Conservation (phyloP, 257 asterid species). For the Nicotiana tabacum region DNA sequence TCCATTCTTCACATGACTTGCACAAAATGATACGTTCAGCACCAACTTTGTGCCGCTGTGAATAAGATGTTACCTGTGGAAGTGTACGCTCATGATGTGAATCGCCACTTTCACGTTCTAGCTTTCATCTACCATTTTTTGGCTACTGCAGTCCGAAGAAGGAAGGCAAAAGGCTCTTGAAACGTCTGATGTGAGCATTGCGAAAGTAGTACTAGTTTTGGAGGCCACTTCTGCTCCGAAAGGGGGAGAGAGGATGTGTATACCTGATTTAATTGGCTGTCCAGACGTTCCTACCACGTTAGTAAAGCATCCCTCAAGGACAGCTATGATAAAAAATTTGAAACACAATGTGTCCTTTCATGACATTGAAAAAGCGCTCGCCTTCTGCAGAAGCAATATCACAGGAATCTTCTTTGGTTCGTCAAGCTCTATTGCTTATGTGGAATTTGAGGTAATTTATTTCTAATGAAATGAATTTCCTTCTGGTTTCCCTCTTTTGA, state of each 20-base stretch:
- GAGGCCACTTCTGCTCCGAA: slow-evolving; percentile 29
- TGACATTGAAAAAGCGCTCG: slow-evolving; percentile 41
- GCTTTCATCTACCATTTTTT: slow-evolving; percentile 5
- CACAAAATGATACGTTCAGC: neutral
- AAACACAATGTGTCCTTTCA: slow-evolving; percentile 28
- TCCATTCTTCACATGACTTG: neutral
- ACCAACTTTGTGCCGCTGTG: neutral
- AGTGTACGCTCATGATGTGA: neutral
- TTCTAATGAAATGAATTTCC: neutral
- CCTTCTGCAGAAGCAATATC: slow-evolving; percentile 38
- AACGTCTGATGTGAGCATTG: neutral
- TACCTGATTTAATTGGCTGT: slow-evolving; percentile 43
- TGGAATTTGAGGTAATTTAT: slow-evolving; percentile 54
- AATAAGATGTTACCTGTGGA: neutral
- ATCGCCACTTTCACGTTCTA: slow-evolving; percentile 3
- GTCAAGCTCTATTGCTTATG: slow-evolving; percentile 41
- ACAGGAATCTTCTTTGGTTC: slow-evolving; percentile 48
- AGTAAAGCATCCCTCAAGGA: slow-evolving; percentile 57
- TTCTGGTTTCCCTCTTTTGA: slow-evolving; percentile 8
- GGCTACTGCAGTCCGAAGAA: slow-evolving; percentile 36
- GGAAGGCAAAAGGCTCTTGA: slow-evolving; percentile 36
- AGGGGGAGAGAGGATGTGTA: slow-evolving; percentile 15
- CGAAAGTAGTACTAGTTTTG: slow-evolving; percentile 11
- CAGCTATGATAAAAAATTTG: slow-evolving; percentile 38
- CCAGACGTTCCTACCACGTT: slow-evolving; percentile 40